Conservation (phyloP, 2,329 filamentous ascomycete species). For the Fusarium kyushuense region DNA sequence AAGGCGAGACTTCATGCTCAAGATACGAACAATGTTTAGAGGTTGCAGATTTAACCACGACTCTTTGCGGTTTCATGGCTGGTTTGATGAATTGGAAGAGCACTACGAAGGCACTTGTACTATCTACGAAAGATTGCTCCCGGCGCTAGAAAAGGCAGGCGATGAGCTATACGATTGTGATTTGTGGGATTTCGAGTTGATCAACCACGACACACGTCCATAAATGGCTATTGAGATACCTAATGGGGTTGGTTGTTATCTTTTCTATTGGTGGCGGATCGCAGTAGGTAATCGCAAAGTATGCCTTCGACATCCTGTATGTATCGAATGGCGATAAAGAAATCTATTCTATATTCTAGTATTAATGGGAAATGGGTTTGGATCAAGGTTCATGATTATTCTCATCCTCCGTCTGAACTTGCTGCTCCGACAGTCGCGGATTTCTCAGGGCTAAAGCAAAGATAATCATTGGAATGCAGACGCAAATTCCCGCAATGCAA, state of each 20-base stretch:
- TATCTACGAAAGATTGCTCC: neutral
- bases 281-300: neutral
- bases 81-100: too few relatives aligned
- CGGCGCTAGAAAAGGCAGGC: fast-evolving
- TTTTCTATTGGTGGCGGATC: neutral
- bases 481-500: constrained; percentile 59
- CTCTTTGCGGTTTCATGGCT: too few relatives aligned
- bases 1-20: too few relatives aligned
- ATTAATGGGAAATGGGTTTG: fast-evolving
- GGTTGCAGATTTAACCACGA: too few relatives aligned
- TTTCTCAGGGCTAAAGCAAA: constrained; percentile 60
- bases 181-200: neutral
- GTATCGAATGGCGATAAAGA: neutral
- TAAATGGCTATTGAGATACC: fast-evolving
- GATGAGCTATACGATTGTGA: neutral
- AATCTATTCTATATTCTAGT: neutral
- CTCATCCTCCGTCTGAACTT: constrained; percentile 43
- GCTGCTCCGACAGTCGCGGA: constrained; percentile 57
- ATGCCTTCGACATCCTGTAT: neutral
- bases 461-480: constrained; percentile 61
- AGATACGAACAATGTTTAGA: too few relatives aligned
- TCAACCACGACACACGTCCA: too few relatives aligned
- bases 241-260: neutral
- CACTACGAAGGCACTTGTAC: too few relatives aligned
- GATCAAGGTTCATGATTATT: neutral